These are phyloP conservation scores for Glutinoglossum americanum DNA, from an alignment of 495 filamentous ascomycete genomes.

Conservation along the genomic window DNA sequence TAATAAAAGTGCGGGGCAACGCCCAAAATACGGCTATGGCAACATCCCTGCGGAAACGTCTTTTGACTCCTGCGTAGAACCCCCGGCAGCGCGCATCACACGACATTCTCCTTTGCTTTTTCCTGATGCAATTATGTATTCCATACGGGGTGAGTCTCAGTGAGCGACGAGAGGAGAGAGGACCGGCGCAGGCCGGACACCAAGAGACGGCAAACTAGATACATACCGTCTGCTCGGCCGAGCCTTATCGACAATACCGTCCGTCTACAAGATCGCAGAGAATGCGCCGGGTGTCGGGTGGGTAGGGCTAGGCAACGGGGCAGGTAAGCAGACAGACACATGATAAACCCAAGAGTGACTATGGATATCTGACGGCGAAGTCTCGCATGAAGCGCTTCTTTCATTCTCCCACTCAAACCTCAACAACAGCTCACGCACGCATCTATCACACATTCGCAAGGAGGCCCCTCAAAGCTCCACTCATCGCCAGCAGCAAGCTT, in stretches of 20 bases:
- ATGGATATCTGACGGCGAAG: not conserved
- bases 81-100: not conserved
- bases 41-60: not conserved
- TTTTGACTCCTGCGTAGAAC: not conserved
- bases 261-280: not conserved
- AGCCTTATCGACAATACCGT: not conserved
- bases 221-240: not conserved
- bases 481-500: not conserved
- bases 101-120: not conserved
- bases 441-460: too few species aligned
- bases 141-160: not conserved
- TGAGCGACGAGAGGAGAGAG: not conserved
- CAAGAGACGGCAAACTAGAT: not conserved
- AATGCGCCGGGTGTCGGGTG: not conserved
- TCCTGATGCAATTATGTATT: not conserved
- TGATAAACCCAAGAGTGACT: not conserved
- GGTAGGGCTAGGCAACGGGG: not conserved
- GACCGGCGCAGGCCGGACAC: too few species aligned
- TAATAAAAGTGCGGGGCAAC: not conserved
- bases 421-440: not conserved
- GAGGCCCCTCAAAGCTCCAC: not conserved
- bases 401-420: not conserved
- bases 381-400: not conserved
- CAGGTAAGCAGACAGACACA: not conserved
- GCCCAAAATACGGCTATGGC: not conserved